Base-by-base conservation (phyloP, 2,329 filamentous ascomycete species). In the Hymenoscyphus fraxineus region DNA sequence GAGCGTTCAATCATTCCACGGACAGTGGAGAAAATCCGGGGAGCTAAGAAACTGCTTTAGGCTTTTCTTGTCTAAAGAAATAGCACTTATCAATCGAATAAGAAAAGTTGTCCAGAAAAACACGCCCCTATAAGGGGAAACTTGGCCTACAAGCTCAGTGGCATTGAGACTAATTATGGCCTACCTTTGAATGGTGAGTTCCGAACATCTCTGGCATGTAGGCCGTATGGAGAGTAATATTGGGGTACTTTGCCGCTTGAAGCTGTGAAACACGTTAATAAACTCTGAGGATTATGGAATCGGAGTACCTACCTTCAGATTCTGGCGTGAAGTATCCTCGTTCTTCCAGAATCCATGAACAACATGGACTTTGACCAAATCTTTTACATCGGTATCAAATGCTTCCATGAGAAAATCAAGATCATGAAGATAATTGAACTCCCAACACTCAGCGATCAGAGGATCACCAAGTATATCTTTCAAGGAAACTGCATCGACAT, bases 131-230 rank as follows among this genome's bases (percentile, higher is more conserved):
- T 1, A 22, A 51, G 3, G 10, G 44, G 44, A 51, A 51, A 22
- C 4, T 51, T 3, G 6, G 15, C 22, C 44, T 19, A 27, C 6
- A 27, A 13, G 19, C 10, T 10, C 19, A 27, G 19, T 22, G 44
- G n/a, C 6, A 12, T 9, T 13, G 44, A 27, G 6, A 27, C 9
- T 22, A 10, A 51, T 51, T 6, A 27, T 47, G 16, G 38, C 56
- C 41, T 68, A 71, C 73, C 69, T 73, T 73, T 1, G 73, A 82
- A 70, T 88, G 92, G 76, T 97, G 93, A 0, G 92, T 97, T 2
- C 93, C 93, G 73, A 93, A 96, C 68, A 88, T 85, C 73, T 94
- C 90, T 0, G 92, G 90, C 83, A 96, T 89, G 65, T 87, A 92
- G 0, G 92, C 92, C 16, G 84, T 80, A 66, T 93, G 87, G 0